Percentiles rank a stretch among this genome's conserved stretches.
These are phyloP conservation scores for Hsuehochloa calcarea DNA, from an alignment of 176 grass and related monocot genomes.

Conservation along the genomic window DNA sequence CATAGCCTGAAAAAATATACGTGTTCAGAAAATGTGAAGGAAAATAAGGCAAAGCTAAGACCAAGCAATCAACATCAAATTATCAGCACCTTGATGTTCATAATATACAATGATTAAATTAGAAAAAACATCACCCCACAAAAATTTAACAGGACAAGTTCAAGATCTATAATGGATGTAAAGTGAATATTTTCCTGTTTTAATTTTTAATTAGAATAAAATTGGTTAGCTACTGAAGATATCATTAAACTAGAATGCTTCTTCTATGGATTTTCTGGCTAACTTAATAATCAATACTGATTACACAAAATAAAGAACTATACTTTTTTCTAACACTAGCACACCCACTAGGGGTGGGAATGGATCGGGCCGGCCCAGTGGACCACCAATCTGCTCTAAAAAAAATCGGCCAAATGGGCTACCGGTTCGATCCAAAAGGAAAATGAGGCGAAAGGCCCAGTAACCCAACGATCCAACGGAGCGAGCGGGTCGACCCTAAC, in stretches of 20 bases:
- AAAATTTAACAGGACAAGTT: background rate
- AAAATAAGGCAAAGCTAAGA: background rate
- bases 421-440: too few relatives aligned
- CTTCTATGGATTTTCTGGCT: background rate
- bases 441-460: too few relatives aligned
- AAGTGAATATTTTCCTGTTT: background rate
- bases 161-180: background rate
- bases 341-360: too few relatives aligned
- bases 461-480: too few relatives aligned
- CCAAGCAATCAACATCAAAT: background rate
- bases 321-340: background rate
- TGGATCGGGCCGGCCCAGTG: too few relatives aligned
- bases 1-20: conserved; percentile 46
- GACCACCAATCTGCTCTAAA: too few relatives aligned
- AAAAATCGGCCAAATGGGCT: too few relatives aligned
- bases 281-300: background rate
- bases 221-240: background rate
- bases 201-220: background rate
- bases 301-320: background rate
- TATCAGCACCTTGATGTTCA: background rate
- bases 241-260: background rate
- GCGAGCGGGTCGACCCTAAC: too few relatives aligned
- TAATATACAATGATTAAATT: background rate
- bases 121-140: background rate
- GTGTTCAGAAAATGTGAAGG: background rate